Percentiles rank a stretch among this genome's conserved stretches.
Evolutionary conservation across 257 asterid genomes (phyloP).

Genomic region (Haberlea rhodopensis): DNA sequence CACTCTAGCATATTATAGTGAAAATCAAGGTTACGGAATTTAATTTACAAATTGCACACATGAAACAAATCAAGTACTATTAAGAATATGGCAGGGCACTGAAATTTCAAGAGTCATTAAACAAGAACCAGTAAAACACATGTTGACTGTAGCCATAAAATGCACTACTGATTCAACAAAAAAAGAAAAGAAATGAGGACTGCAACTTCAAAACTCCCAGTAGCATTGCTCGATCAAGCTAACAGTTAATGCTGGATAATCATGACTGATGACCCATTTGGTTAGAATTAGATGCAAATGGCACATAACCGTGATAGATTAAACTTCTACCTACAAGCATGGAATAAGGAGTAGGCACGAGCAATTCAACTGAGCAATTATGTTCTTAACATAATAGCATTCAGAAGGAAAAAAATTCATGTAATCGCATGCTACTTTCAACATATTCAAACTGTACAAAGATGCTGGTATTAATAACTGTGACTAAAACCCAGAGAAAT

Average conservation of each 20-base stretch:
- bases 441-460: conserved; percentile 1
- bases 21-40: conserved; percentile 3
- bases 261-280: not conserved
- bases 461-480: not conserved
- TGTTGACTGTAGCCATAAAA: conserved; percentile 17
- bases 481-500: conserved; percentile 22
- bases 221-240: conserved; percentile 1
- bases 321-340: not conserved
- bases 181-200: conserved; percentile 1
- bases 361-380: conserved; percentile 13
- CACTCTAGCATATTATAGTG: not conserved
- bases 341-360: not conserved
- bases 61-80: conserved; percentile 5
- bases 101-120: conserved; percentile 1
- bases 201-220: conserved; percentile 17
- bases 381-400: no score
- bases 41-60: conserved; percentile 3
- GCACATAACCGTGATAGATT: not conserved
- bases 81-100: not conserved
- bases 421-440: conserved; percentile 15
- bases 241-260: conserved; percentile 10
- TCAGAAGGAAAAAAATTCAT: not conserved
- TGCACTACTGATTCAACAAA: conserved; percentile 10
- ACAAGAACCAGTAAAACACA: conserved; percentile 9
- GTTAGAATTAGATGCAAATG: conserved; percentile 9